Evolutionary conservation across 2,329 filamentous ascomycete genomes (phyloP).

Genomic region (Macrophomina pseudophaseolina): DNA sequence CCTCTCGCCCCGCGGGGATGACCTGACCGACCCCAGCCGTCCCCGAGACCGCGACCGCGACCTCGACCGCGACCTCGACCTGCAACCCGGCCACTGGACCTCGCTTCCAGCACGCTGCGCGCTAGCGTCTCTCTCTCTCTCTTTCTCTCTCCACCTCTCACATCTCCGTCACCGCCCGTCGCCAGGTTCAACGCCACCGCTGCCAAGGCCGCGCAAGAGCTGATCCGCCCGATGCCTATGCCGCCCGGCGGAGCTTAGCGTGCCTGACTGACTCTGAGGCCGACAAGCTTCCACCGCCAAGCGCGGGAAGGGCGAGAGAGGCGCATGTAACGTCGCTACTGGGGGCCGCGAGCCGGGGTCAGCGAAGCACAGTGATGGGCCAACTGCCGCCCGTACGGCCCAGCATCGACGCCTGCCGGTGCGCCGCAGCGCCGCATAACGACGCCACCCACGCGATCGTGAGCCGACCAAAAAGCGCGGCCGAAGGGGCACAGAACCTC

Average conservation of each 20-base stretch:
- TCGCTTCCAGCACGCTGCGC: not conserved
- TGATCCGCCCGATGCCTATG: not conserved
- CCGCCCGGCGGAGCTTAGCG: conserved; percentile 2
- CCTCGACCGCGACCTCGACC: too few species aligned
- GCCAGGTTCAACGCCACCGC: not conserved
- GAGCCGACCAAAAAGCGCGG: conserved; percentile 1
- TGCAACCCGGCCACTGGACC: not conserved
- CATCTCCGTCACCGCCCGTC: not conserved
- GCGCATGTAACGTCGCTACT: conserved; percentile 20
- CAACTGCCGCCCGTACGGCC: not conserved
- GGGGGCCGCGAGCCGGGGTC: not conserved
- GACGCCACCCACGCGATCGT: conserved; percentile 1
- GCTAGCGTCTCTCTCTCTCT: not conserved
- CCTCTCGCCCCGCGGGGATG: conserved; percentile 10
- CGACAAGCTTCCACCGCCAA: conserved; percentile 22
- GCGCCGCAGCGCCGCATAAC: conserved; percentile 14
- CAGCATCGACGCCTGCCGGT: not conserved
- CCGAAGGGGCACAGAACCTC: conserved; percentile 1
- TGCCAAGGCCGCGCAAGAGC: not conserved
- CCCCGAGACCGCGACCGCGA: too few species aligned
- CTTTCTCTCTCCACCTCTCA: not conserved
- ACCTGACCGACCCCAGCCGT: not conserved
- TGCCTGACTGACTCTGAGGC: conserved; percentile 11
- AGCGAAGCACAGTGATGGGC: not conserved
- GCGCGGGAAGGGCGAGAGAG: conserved; percentile 13